Evolutionary conservation across 148 eudicot species (phyloP), one percentile per base, ranked within the genome.

Genomic region (Drosera capensis): DNA sequence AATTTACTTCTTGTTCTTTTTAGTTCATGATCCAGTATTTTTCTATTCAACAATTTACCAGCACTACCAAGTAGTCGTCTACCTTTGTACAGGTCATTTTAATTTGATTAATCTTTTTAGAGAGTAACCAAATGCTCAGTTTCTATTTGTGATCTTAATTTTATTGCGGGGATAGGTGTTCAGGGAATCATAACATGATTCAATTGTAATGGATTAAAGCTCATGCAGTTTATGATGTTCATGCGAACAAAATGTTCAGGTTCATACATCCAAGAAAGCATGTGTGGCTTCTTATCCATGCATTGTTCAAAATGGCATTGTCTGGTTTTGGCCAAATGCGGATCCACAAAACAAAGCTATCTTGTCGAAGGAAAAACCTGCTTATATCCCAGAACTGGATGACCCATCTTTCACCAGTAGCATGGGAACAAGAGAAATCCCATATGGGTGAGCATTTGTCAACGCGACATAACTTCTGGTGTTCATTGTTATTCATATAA

Each of bases 321-420:
- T 85, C 42, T 85, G 95, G 95, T 80, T 85, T 65, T 85, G 95
- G 90, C 86, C 90, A 1, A 74, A 72, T 54, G 45, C 54, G 25
- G 78, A 72, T 68, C 86, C 86, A 25, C 52, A 60, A 14, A 68
- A 56, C 53, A 52, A 62, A 30, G 68, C 71, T 48, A 74, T 80
- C 35, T 59, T 67, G 35, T 31, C 44, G 6, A 56, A 58, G 46
- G 59, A 72, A 47, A 58, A 64, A 13, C 95, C 90, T 30, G 82
- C 81, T 11, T 77, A 59, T 44, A 67, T 85, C n/a, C 58, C 82
- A 11, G 90, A 80, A 66, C 48, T 85, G 23, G 90, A 85, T 54
- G 90, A 85, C 20, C 90, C 90, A 2, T 74, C 95, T 21, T 80
- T 43, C 39, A 45, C 82, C 52, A 65, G 46, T 23, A 30, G 40